Evolutionary conservation across 805 yeast species (phyloP), one percentile per base, ranked within the genome.

Genomic region (Teunomyces stri): DNA sequence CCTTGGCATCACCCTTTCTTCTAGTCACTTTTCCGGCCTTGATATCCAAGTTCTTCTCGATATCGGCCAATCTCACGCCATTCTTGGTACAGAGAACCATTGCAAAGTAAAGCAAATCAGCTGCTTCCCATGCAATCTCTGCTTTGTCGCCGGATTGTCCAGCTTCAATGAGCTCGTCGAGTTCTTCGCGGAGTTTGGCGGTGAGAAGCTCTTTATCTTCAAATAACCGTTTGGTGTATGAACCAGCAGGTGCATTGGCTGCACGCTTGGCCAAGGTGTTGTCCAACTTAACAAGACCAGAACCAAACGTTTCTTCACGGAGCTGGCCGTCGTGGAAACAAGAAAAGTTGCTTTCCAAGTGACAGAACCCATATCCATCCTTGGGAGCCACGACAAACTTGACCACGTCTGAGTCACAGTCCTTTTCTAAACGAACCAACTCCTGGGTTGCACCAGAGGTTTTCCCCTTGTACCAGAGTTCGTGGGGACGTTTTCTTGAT

Each of bases 401-500:
- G 58, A 94, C 69, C 52, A 96, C 87, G 65, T 94, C 99, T 40
- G 87, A 82, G 68, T 94, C 99, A 68, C 99, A 94, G 69, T 94
- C 99, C 51, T 81, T 68, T 45, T 82, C 85, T 48, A 94, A 65
- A 38, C 75, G 69, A 20, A 86, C 55, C 42, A 94, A 75, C 55
- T 76, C 75, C 70, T 94, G 99, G 1, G 95, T 88, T 44, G 96
- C 96, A 16, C 99, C 99, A n/a, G 96, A 87, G 1, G 97, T 88
- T 47, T 86, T 85, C 27, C 99, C 99, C 66, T 94, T 94, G 65
- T 84, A 87, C 99, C 99, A 94, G 49, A 94, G 76, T 38, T 96
- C 98, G 51, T 89, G 83, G 16, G 61, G 59, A 45, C 78, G 68
- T 59, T 86, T 84, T 58, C 99, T 84, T 6, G 97, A 89, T 66